A percentile compares a stretch with the other conserved stretches of the same genome.
phyloP scores from a whole-genome alignment of 345 rosid genomes.

The Pistacia atlantica region DNA sequence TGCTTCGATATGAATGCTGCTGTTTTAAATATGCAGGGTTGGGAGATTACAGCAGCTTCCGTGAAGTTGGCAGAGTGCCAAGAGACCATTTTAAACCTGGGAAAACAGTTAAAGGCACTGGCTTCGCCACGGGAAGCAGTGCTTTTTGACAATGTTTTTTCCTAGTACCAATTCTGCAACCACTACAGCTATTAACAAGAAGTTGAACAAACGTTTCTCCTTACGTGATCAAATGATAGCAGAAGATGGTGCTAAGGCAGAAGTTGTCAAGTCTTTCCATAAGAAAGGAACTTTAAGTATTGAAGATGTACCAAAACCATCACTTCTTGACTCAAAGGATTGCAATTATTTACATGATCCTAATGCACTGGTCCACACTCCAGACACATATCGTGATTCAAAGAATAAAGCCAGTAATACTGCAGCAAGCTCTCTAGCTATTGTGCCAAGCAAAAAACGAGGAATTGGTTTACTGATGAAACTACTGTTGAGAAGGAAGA shows the following conservation, averaged over 20 bases:
- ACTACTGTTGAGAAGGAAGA: conserved; percentile 71
- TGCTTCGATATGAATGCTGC: conserved; percentile 10
- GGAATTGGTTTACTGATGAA: conserved; percentile 64
- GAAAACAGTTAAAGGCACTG: conserved; percentile 79
- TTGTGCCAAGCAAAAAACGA: conserved; percentile 56
- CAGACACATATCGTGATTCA: conserved; percentile 34
- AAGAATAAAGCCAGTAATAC: conserved; percentile 26
- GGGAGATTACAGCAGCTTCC: conserved; percentile 72
- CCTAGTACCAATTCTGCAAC: conserved; percentile 25
- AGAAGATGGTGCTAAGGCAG: conserved; percentile 51
- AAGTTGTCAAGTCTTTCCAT: conserved; percentile 34
- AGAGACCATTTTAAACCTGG: conserved; percentile 73
- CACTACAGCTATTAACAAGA: conserved; percentile 29
- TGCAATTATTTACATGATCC: conserved; percentile 22
- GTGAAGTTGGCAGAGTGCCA: conserved; percentile 86
- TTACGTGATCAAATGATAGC: conserved; percentile 68
- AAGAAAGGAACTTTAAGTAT: conserved; percentile 13
- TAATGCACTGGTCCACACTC: conserved; percentile 24
- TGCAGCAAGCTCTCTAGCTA: conserved; percentile 38
- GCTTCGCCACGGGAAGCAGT: conserved; percentile 54
- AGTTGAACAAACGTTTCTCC: conserved; percentile 45
- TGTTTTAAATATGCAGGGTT: conserved; percentile 48
- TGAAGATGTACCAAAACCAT: conserved; percentile 20
- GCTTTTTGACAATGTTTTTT: conserved; percentile 44
- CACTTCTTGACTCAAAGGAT: conserved; percentile 21